Conservation (phyloP, 352 stramenopile species). For the Phytopythium kandeliae region DNA sequence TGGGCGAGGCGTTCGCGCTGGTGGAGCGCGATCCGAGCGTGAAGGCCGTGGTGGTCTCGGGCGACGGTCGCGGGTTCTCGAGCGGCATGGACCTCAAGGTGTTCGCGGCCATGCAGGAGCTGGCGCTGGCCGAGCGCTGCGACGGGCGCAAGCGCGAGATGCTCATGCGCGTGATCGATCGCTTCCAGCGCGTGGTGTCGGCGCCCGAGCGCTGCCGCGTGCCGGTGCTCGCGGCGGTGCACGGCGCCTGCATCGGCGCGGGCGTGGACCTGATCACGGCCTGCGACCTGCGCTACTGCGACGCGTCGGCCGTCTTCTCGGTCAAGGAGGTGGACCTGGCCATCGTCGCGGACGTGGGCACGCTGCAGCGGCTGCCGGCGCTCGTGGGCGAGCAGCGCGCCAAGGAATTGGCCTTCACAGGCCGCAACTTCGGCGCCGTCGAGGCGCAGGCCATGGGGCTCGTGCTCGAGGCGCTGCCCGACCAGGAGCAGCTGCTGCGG, state of each 20-base stretch:
- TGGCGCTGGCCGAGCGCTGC: slow-evolving; percentile 53
- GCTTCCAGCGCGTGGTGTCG: slow-evolving; percentile 83
- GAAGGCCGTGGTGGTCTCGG: slow-evolving; percentile 71
- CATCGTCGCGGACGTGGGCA: slow-evolving; percentile 87
- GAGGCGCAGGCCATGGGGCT: slow-evolving; percentile 76
- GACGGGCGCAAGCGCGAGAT: slow-evolving; percentile 77
- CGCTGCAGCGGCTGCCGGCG: slow-evolving; percentile 81
- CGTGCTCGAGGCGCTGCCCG: slow-evolving; percentile 64
- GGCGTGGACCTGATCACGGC: slow-evolving; percentile 86
- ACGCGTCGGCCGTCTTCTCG: slow-evolving; percentile 76
- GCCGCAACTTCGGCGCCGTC: slow-evolving; percentile 66
- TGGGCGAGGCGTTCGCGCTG: slow-evolving; percentile 59
- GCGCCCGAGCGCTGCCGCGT: slow-evolving; percentile 79
- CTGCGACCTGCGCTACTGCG: slow-evolving; percentile 82
- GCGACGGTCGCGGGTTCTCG: slow-evolving; percentile 75
- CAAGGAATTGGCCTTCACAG: slow-evolving; percentile 84
- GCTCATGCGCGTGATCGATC: slow-evolving; percentile 72
- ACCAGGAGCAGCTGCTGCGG: slow-evolving; percentile 47
- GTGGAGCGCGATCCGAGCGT: slow-evolving; percentile 64
- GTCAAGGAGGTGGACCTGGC: slow-evolving; percentile 88
- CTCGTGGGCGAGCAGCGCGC: slow-evolving; percentile 80
- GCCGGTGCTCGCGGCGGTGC: slow-evolving; percentile 77
- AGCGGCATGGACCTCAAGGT: slow-evolving; percentile 89
- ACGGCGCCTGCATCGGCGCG: slow-evolving; percentile 79
- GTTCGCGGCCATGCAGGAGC: slow-evolving; percentile 71